Base-by-base conservation (phyloP, 2,329 filamentous ascomycete genomes). In the Penicillium sp. region DNA sequence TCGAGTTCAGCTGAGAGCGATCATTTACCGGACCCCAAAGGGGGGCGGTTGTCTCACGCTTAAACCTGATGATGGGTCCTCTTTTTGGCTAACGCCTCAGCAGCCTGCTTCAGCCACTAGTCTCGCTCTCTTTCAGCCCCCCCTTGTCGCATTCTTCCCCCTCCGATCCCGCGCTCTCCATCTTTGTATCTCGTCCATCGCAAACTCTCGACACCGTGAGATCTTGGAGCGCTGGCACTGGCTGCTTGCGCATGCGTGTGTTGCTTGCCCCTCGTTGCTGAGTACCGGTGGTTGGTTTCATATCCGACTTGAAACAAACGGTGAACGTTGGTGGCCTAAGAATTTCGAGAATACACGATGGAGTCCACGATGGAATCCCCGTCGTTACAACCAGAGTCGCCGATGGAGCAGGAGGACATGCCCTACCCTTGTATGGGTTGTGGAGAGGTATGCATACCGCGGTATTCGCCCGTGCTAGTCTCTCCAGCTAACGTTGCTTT, bases 341-440 rank as follows among this genome's bases (percentile, higher is more conserved):
- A 35, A 33, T 14, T 16, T 7, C 4, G 27, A 47, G 31, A 42
- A 21, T 24, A 14, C 19, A 53, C 14, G 3, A 42, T 42, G 39
- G 31, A 33, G 26, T 47, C 45, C 50, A 58, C 27, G 29, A 84
- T 85, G 83, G 82, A 85, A 59, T 83, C 81, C 57, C 81, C 82
- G 48, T 78, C 78, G 42, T 76, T 78, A 58, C 82, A 81, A 65
- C 78, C 82, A 59, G 84, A 87, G 62, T 84, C 78, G 68, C 83
- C 86, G 52, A 82, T 90, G 81, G 91, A 96, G 59, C 83, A 84
- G 62, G 91, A 96, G 68, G 92, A 96, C 73, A 82, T 89, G 58
- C 80, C 83, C 64, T 96, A 90, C 71, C 90, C 90, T 60, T 96
- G 92, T 81, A 96, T 96, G 81, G 91, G 91, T 58, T 96, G 92